Evolutionary conservation across 805 yeast genomes (phyloP).

Genomic region (Debaryomyces maramus): DNA sequence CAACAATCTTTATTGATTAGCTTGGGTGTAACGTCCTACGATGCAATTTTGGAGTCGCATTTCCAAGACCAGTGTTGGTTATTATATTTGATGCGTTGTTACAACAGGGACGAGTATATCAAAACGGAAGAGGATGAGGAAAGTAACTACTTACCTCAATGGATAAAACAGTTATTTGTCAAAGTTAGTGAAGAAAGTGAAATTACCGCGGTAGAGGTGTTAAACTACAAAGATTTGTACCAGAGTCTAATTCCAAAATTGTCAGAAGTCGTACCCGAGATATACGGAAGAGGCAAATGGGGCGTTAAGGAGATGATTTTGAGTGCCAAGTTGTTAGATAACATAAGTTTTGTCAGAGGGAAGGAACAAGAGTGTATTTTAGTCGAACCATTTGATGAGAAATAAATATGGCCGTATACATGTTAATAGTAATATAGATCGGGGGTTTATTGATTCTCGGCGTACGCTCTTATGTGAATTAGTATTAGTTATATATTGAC

Average conservation of each 20-base stretch:
- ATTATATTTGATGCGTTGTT: conserved; percentile 62
- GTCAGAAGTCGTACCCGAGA: conserved; percentile 52
- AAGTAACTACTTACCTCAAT: conserved; percentile 47
- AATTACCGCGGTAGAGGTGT: conserved; percentile 52
- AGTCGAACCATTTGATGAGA: conserved; percentile 20
- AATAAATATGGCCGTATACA: too few relatives aligned
- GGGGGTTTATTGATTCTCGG: too few relatives aligned
- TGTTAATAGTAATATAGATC: too few relatives aligned
- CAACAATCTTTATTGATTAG: conserved; percentile 54
- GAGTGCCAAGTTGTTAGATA: conserved; percentile 54
- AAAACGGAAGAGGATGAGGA: conserved; percentile 32
- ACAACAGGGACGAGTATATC: conserved; percentile 41
- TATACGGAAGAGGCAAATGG: conserved; percentile 54
- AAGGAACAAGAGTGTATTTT: conserved; percentile 45
- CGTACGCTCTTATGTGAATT: too few relatives aligned
- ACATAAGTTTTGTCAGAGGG: conserved; percentile 48
- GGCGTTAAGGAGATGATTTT: conserved; percentile 46
- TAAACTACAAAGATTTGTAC: conserved; percentile 54
- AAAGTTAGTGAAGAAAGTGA: conserved; percentile 35
- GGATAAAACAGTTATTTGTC: conserved; percentile 45
- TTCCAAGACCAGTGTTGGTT: conserved; percentile 59
- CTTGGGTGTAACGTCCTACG: conserved; percentile 57
- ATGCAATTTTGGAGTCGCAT: conserved; percentile 47
- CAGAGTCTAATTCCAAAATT: conserved; percentile 53
- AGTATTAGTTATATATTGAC: too few relatives aligned